These are phyloP conservation scores for Termitomyces sp. DNA, from an alignment of 768 basidiomycete species.

Conservation along the genomic window DNA sequence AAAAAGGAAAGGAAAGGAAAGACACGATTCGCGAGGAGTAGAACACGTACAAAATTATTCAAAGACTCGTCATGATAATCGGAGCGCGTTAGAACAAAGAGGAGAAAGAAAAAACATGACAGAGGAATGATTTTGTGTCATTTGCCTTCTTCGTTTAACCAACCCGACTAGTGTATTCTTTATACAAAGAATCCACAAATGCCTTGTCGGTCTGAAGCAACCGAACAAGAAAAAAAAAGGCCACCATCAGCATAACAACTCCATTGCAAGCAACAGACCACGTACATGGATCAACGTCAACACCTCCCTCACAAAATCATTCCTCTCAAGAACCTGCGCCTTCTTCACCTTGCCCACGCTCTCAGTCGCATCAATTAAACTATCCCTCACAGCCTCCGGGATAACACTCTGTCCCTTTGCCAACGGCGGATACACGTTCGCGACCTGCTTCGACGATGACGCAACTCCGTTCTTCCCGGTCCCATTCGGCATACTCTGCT, in stretches of 20 bases:
- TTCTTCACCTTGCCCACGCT: conserved; percentile 13
- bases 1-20: conserved; percentile 6
- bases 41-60: conserved; percentile 1
- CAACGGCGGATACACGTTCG: conserved; percentile 3
- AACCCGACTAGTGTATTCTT: conserved; percentile 36
- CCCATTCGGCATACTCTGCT: background rate
- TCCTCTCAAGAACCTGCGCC: conserved; percentile 35
- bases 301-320: conserved; percentile 56
- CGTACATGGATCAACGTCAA: conserved; percentile 59
- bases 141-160: conserved; percentile 1
- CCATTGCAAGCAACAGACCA: conserved; percentile 6
- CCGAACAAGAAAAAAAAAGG: background rate
- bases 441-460: background rate
- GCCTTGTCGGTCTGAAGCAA: conserved; percentile 52
- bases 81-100: background rate
- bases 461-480: background rate
- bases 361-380: conserved; percentile 22
- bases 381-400: conserved; percentile 23
- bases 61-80: background rate
- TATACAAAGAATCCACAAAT: conserved; percentile 61
- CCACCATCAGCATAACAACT: background rate
- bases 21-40: background rate
- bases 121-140: background rate
- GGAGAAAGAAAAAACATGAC: background rate
- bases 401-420: conserved; percentile 9